Base-by-base conservation (phyloP, 2,329 filamentous ascomycete species). In the Didymella sp. region DNA sequence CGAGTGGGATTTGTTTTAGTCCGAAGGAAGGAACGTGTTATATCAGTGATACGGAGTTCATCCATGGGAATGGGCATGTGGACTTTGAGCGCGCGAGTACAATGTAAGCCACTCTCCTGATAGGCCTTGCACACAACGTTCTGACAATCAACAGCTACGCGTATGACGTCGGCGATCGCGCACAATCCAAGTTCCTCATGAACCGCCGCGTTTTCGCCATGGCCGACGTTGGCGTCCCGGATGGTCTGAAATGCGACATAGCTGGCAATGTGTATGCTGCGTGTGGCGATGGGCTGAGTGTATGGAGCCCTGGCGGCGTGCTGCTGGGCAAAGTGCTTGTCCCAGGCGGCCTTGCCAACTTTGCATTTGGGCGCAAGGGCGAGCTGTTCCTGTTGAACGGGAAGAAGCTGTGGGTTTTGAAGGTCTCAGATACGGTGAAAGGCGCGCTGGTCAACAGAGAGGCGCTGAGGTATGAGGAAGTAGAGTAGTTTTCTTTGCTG, bases 261-360 rank as follows among this genome's bases (percentile, higher is more conserved):
- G 40, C 40, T 1, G 85, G 85, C 1, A 84, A 86, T 46, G 78
- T 87, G 2, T 87, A 79, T 59, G 75, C 76, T 24, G 80, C 78
- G 0, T 82, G 80, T 50, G 76, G 73, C 2, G 81, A 81, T 54
- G 81, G 81, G 2, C 67, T 84, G 12, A 80, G 82, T 54, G 73
- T 83, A 6, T 84, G 80, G 78, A 79, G 69, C 33, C 58, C 75
- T 1, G 76, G 72, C 3, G 81, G 81, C 1, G 68, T 69, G 5
- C 67, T 80, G 1, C 69, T 83, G n/a, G 81, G 80, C 5, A 62
- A 60, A 49, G 48, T 62, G 12, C 42, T 61, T 22, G 52, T 68
- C 3, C 53, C 58, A 0, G 79, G 78, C 0, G 78, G 78, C 0
- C 74, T 76, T 2, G 76, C 79, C 0, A 82, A 82, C 55, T 82